Evolutionary conservation across 331 rosid species (phyloP), one percentile per base, ranked within the genome.

Genomic region (Rhamnella rubrinervis): DNA sequence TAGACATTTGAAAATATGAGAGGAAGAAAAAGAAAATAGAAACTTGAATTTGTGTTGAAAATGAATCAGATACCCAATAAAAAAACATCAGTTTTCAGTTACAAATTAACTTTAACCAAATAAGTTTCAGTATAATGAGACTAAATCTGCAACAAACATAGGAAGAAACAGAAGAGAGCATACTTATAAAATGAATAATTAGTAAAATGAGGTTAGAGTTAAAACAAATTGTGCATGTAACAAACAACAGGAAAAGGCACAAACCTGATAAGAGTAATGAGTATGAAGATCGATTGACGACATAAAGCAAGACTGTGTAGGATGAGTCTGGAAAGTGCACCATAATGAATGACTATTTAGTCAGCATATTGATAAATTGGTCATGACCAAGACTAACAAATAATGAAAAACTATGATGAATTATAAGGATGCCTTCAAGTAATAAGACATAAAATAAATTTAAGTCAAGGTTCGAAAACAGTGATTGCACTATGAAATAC

Each of bases 221-320:
- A 6, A 26, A 55, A 20, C 1, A 16, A 19, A 16, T 59, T 7
- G 38, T 16, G 5, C 8, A 6, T 1, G 38, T 25, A 59, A 12
- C 47, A 40, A 40, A 40, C 13, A 40, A 55, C 37, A 52, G 13
- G 63, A 67, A 64, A 66, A 66, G 12, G 74, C 72, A 75, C 85
- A 57, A 70, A 89, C 98, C 97, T 93, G 98, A 87, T 93, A 93
- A 28, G 98, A 93, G 82, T 93, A 93, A 84, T 93, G 98, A 61
- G 98, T 93, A 79, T 93, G 98, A 66, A 93, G 59, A 87, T 93
- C 98, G 81, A 93, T 87, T 6, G 98, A 93, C 0, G 98, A 93
- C 98, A 93, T 93, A 88, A 93, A 93, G 80, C 98, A 93, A 61
- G 98, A 93, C 87, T 93, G 98, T 5, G 98, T 79, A 68, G 98